Evolutionary conservation across 2,329 filamentous ascomycete genomes (phyloP), one percentile per base, ranked within the genome.

Genomic region (Ceratocystis lukuohia): DNA sequence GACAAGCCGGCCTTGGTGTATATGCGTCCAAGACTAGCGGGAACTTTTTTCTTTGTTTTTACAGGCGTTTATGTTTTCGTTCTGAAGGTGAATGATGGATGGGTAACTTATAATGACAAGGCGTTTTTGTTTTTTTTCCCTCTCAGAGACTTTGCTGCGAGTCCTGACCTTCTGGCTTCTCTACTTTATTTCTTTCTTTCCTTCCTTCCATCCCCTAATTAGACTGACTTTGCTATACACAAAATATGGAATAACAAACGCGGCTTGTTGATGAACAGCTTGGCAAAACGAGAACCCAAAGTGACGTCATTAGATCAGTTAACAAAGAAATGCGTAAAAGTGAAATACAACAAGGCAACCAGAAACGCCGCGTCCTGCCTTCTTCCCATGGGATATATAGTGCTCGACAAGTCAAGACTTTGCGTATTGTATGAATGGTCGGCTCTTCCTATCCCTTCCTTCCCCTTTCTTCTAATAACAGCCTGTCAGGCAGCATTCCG

Each of bases 401-500:
- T 37, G 56, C 12, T 64, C 53, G 41, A 20, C 45, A 50, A 33
- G 30, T 41, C 37, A 41, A n/a, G 17, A 50, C 17, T 25, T 2
- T 28, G 44, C 15, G 22, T 22, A 57, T 53, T 12, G 48, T 10
- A 28, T 28, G 48, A 5, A 53, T 53, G 15, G 20, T 44, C 33
- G 7, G n/a, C 33, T 44, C 33, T n/a, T 45, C 30, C 37, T 15
- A n/a, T 22, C 33, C 12, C 20, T 33, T 8, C 17, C 64, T 45
- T 28, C 7, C 22, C n/a, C 37, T 61, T 17, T 22, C 30, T 37
- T 50, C 45, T 20, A 6, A 8, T 6, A 10, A 46, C 65, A 22
- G 28, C 46, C 44, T 22, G 25, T 76, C 73, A 90, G 65, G 85
- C 85, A 64, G 87, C 87, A 72, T 87, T 88, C 69, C 88, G 79